Percentiles rank a stretch among this genome's conserved stretches.
These are phyloP conservation scores for Phytopythium montanum DNA, from an alignment of 352 stramenopile species.

Conservation along the genomic window DNA sequence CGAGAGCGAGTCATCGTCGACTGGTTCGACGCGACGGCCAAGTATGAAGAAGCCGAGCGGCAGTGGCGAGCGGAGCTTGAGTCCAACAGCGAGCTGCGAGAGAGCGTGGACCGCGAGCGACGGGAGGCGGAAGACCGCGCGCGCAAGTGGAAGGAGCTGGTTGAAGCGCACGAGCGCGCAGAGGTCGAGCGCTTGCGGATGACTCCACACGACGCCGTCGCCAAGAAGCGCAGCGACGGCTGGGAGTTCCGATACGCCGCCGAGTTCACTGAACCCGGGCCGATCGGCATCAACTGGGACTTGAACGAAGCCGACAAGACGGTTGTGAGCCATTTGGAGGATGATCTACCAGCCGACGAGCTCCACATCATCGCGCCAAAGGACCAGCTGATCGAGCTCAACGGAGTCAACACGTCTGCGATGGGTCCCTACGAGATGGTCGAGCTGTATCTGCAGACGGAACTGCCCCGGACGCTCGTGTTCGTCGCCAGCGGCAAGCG, in stretches of 20 bases:
- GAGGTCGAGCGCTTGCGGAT: slow-evolving; percentile 49
- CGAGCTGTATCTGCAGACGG: slow-evolving; percentile 36
- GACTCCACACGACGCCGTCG: slow-evolving; percentile 41
- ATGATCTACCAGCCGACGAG: slow-evolving; percentile 36
- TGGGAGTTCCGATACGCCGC: slow-evolving; percentile 69
- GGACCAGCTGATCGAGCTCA: slow-evolving; percentile 63
- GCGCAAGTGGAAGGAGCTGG: slow-evolving; percentile 22
- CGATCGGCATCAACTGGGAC: slow-evolving; percentile 75
- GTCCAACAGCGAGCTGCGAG: slow-evolving; percentile 26
- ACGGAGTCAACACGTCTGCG: slow-evolving; percentile 54
- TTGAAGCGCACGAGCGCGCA: slow-evolving; percentile 32
- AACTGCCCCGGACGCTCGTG: slow-evolving; percentile 45
- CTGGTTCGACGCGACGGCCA: slow-evolving; percentile 27
- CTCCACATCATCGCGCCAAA: slow-evolving; percentile 44
- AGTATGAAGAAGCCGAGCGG: slow-evolving; percentile 21
- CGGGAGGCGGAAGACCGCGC: slow-evolving; percentile 28
- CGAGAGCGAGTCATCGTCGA: slow-evolving; percentile 25
- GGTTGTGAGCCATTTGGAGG: slow-evolving; percentile 57
- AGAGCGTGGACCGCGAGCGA: slow-evolving; percentile 32
- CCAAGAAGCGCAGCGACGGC: slow-evolving; percentile 34
- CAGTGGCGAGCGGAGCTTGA: slow-evolving; percentile 27
- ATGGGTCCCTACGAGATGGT: slow-evolving; percentile 55
- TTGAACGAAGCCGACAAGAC: slow-evolving; percentile 41
- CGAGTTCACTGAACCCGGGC: slow-evolving; percentile 43
- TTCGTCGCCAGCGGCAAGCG: slow-evolving; percentile 29